Conservation (phyloP, 495 filamentous ascomycete genomes). For the Aspergillus ostianus region DNA sequence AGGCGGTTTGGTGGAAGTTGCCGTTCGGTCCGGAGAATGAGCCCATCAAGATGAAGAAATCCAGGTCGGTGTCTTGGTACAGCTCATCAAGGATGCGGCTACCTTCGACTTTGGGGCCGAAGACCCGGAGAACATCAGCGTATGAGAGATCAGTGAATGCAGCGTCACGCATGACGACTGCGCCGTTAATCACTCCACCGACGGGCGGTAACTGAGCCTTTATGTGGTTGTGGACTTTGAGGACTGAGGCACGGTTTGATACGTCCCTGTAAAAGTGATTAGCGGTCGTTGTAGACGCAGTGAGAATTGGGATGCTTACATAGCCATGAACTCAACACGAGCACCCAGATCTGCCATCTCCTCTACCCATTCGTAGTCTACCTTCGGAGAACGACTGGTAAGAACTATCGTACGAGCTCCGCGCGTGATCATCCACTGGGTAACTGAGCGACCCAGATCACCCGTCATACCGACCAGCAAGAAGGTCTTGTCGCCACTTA, state of each 20-base stretch:
- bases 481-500: conserved; percentile 8
- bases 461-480: conserved; percentile 15
- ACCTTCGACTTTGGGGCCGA: conserved; percentile 17
- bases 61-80: conserved; percentile 29
- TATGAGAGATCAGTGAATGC: conserved; percentile 2
- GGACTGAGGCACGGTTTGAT: not conserved
- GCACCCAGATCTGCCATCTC: not conserved
- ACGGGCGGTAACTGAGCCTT: conserved; percentile 3
- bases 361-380: not conserved
- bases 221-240: not conserved
- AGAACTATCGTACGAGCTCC: conserved; percentile 8
- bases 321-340: not conserved
- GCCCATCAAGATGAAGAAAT: conserved; percentile 40
- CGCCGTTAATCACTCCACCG: conserved; percentile 14
- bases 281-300: not conserved
- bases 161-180: conserved; percentile 4
- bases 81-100: conserved; percentile 21
- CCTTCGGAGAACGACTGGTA: conserved; percentile 4
- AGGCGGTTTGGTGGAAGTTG: conserved; percentile 45
- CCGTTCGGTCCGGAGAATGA: conserved; percentile 22
- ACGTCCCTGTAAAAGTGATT: not conserved
- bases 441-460: conserved; percentile 13
- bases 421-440: conserved; percentile 16
- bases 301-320: not conserved
- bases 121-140: not conserved